Evolutionary conservation across 2,329 filamentous ascomycete genomes (phyloP).

Genomic region (Macrophomina phaseolina): DNA sequence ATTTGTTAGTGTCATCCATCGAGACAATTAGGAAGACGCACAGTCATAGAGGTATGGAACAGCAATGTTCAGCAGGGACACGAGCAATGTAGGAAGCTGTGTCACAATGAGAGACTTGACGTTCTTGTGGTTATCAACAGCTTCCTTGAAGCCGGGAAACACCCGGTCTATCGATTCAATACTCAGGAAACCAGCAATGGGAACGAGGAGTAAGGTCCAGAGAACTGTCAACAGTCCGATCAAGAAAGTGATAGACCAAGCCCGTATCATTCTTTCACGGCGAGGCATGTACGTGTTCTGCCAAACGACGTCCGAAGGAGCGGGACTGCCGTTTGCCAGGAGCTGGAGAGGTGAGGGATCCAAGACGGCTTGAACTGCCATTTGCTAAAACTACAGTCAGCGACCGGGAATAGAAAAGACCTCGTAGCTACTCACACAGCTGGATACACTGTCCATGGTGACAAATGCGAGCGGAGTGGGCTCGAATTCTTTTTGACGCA

Average conservation of each 20-base stretch:
- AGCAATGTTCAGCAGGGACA: constrained; percentile 85
- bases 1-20: constrained; percentile 20
- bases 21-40: constrained; percentile 42
- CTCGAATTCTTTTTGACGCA: constrained; percentile 76
- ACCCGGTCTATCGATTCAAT: constrained; percentile 78
- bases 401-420: neutral
- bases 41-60: constrained; percentile 96
- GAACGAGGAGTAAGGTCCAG: constrained; percentile 83
- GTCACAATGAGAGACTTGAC: constrained; percentile 81
- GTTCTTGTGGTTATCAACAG: constrained; percentile 71
- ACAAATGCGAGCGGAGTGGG: constrained; percentile 90
- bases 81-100: constrained; percentile 81
- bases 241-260: constrained; percentile 82
- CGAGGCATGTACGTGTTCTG: constrained; percentile 86
- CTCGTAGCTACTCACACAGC: constrained; percentile 52
- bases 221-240: constrained; percentile 84
- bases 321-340: constrained; percentile 82
- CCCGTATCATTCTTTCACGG: constrained; percentile 72
- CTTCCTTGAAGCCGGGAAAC: constrained; percentile 71
- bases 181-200: constrained; percentile 79
- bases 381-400: constrained; percentile 60
- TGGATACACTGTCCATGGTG: constrained; percentile 94
- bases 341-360: constrained; percentile 88
- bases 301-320: constrained; percentile 94
- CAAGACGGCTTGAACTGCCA: constrained; percentile 93